Evolutionary conservation across 768 basidiomycete genomes (phyloP).

Genomic region (Mycena amicta): DNA sequence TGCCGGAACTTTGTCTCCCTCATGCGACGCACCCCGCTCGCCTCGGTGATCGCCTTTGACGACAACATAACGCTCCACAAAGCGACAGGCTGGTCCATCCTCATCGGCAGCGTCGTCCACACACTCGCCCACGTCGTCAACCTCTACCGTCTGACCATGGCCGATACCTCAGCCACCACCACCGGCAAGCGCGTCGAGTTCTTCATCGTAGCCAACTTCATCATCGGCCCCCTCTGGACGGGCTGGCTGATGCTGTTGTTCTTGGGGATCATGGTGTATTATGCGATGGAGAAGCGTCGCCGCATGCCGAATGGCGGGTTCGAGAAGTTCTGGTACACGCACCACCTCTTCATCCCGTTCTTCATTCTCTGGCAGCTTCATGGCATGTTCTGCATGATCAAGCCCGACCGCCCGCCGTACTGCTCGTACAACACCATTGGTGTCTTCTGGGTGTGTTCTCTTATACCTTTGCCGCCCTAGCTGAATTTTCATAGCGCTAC

Average conservation of each 20-base stretch:
- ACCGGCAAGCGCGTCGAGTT: conserved; percentile 57
- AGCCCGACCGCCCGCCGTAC: conserved; percentile 85
- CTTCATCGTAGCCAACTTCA: conserved; percentile 79
- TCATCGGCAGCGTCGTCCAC: conserved; percentile 75
- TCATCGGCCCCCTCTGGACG: conserved; percentile 82
- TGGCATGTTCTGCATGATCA: conserved; percentile 96
- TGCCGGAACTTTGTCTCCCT: conserved; percentile 95
- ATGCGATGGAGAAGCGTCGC: conserved; percentile 79
- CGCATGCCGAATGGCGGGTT: conserved; percentile 60
- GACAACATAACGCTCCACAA: conserved; percentile 93
- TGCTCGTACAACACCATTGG: conserved; percentile 86
- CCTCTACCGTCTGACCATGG: conserved; percentile 66
- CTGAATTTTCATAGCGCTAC: conserved; percentile 59
- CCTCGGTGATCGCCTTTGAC: conserved; percentile 89
- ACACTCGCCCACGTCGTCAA: conserved; percentile 86
- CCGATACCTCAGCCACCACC: conserved; percentile 55
- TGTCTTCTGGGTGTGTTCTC: conserved; percentile 85
- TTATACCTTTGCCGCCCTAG: conserved; percentile 5
- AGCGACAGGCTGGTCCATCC: conserved; percentile 89
- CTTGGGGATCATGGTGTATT: conserved; percentile 83
- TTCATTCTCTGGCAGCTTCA: conserved; percentile 95
- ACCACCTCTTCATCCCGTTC: conserved; percentile 90
- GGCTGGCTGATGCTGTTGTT: conserved; percentile 86
- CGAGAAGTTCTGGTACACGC: conserved; percentile 88
- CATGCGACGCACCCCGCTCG: conserved; percentile 83